Evolutionary conservation across 352 stramenopile species (phyloP), one percentile per base, ranked within the genome.

Genomic region (Ophiocytium majus): DNA sequence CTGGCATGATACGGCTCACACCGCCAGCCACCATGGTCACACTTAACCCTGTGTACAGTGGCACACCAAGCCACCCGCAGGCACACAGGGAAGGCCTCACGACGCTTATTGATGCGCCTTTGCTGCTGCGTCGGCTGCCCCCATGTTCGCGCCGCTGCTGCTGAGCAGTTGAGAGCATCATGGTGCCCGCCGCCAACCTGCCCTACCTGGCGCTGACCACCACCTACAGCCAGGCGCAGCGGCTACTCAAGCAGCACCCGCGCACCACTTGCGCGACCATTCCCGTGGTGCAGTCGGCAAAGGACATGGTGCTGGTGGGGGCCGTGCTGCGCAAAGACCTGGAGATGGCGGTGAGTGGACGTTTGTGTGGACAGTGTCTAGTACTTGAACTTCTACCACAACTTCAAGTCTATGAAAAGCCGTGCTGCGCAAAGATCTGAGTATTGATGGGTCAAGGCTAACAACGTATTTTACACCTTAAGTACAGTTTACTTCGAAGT

Each of bases 251-350:
- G 9, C 75, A 81, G 19, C 75, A 81, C 75, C 10, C 75, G 10
- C 31, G 10, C 9, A 57, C 75, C 31, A 31, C 36, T 5, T 28
- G 75, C 36, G 31, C 31, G 5, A 43, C 32, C 17, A 81, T 81
- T 37, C 75, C 75, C 10, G 79, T 83, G 14, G 79, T 76, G 19
- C 31, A 76, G 32, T 32, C 81, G 23, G 19, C 43, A 50, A 64
- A 35, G 14, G 83, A 86, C n/a, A 86, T 85, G 83, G 75, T 88
- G 36, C 64, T 88, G 33, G 84, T 88, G 0, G 84, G 84, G n/a
- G 80, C 83, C 1, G 84, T 88, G 28, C 80, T 88, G 49, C 76
- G 79, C 50, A 83, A 79, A 50, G 84, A 88, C 64, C 49, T 88
- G 63, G 80, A 57, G 5, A 82, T 88, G 33, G 84, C 84, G 50